These are phyloP conservation scores for Raphanus hybrid DNA, from an alignment of 441 rosid genomes.

Conservation along the genomic window DNA sequence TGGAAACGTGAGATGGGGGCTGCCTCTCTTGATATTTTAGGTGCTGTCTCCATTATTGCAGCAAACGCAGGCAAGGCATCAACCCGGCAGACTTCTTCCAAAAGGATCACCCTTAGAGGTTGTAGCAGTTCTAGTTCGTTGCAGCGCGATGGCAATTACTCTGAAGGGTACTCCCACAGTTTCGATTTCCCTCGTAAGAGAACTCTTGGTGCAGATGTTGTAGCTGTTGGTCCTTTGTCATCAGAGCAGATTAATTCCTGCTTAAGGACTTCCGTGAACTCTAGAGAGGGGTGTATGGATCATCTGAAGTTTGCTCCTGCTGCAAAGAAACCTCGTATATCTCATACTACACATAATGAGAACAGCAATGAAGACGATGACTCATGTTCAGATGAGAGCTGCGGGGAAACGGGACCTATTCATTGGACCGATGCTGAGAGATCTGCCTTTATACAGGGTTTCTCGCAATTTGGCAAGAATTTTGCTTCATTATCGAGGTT, in stretches of 20 bases:
- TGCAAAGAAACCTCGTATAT: conserved; percentile 54
- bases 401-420: conserved; percentile 78
- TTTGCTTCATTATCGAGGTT: conserved; percentile 69
- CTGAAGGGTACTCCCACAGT: conserved; percentile 57
- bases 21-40: conserved; percentile 81
- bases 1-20: conserved; percentile 77
- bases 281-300: conserved; percentile 53
- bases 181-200: conserved; percentile 68
- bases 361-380: conserved; percentile 72
- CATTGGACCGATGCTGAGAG: conserved; percentile 98
- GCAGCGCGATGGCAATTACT: conserved; percentile 50
- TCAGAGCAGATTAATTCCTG: conserved; percentile 93
- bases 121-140: conserved; percentile 52
- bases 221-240: conserved; percentile 88
- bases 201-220: conserved; percentile 81
- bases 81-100: conserved; percentile 47
- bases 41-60: conserved; percentile 79
- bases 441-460: conserved; percentile 70
- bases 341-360: conserved; percentile 60
- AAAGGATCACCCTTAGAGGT: conserved; percentile 56
- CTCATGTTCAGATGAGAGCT: conserved; percentile 92
- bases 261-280: conserved; percentile 70
- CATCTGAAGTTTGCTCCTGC: conserved; percentile 59
- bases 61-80: conserved; percentile 65
- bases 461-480: conserved; percentile 84